Conservation (phyloP, 352 stramenopile species). For the Globisporangium irregulare region DNA sequence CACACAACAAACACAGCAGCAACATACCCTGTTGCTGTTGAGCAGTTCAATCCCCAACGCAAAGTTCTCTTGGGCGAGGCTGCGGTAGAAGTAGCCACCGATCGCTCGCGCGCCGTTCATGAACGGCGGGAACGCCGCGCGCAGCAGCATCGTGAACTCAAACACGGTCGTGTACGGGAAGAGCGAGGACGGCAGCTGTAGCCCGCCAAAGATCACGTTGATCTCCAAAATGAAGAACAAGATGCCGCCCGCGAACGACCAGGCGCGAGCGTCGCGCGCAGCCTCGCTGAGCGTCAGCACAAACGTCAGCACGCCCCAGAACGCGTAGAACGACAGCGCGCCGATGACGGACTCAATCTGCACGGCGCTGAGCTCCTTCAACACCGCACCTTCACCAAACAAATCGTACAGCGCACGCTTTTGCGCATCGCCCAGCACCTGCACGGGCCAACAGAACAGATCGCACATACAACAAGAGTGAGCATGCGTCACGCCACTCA, state of each 20-base stretch:
- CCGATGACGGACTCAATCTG: conserved; percentile 90
- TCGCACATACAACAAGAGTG: neutral
- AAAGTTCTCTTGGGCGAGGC: conserved; percentile 72
- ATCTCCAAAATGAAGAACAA: conserved; percentile 94
- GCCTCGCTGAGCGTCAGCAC: conserved; percentile 93
- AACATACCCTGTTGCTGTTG: conserved; percentile 70
- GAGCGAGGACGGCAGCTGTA: conserved; percentile 48
- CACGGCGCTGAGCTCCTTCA: conserved; percentile 88
- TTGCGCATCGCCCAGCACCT: conserved; percentile 86
- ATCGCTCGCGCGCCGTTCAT: conserved; percentile 97
- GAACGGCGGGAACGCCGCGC: conserved; percentile 93
- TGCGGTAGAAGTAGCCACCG: conserved; percentile 87
- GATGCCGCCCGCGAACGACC: conserved; percentile 92
- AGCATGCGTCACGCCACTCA: neutral
- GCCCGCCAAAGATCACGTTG: conserved; percentile 79
- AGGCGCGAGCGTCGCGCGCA: conserved; percentile 86
- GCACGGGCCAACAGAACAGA: neutral
- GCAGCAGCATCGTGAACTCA: conserved; percentile 91
- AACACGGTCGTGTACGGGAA: conserved; percentile 87
- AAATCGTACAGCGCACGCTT: conserved; percentile 95
- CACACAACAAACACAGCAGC: neutral
- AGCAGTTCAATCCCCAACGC: conserved; percentile 68
- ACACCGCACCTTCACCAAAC: conserved; percentile 88
- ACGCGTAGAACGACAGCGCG: conserved; percentile 93
- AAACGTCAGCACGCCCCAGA: conserved; percentile 95